Conservation (phyloP, 345 rosid genomes). For the Rhodomyrtus tomentosa region DNA sequence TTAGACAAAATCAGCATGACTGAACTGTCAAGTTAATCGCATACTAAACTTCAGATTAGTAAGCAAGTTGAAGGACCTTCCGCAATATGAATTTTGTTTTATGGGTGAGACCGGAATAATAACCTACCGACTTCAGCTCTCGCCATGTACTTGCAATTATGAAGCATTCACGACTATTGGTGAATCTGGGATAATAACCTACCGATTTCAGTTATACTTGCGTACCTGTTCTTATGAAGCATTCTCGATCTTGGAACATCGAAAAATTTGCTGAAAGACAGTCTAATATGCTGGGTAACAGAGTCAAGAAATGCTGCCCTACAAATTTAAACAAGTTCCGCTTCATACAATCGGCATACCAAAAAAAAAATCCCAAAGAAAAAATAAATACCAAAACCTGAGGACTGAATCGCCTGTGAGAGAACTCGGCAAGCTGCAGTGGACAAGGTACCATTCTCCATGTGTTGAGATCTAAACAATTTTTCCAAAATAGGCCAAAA, state of each 20-base stretch:
- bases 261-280: constrained; percentile 77
- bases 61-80: background rate
- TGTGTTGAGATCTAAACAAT: constrained; percentile 63
- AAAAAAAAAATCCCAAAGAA: background rate
- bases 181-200: background rate
- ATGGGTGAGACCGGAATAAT: background rate
- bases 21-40: background rate
- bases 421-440: constrained; percentile 89
- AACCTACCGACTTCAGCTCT: background rate
- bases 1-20: background rate
- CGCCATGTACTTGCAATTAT: constrained; percentile 42
- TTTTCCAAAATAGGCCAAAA: constrained; percentile 95
- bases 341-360: background rate
- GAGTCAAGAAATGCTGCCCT: constrained; percentile 77
- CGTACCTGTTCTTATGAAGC: constrained; percentile 85
- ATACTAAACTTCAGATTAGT: background rate
- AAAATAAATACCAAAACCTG: constrained; percentile 30
- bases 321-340: constrained; percentile 17
- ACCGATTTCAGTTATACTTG: background rate
- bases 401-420: constrained; percentile 82
- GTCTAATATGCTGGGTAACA: constrained; percentile 72
- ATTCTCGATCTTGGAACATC: constrained; percentile 73
- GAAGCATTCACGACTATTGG: background rate
- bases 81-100: background rate
- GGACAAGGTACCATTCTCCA: constrained; percentile 77